Evolutionary conservation across 805 yeast species (phyloP).

Genomic region (Kregervanrija delftensis): DNA sequence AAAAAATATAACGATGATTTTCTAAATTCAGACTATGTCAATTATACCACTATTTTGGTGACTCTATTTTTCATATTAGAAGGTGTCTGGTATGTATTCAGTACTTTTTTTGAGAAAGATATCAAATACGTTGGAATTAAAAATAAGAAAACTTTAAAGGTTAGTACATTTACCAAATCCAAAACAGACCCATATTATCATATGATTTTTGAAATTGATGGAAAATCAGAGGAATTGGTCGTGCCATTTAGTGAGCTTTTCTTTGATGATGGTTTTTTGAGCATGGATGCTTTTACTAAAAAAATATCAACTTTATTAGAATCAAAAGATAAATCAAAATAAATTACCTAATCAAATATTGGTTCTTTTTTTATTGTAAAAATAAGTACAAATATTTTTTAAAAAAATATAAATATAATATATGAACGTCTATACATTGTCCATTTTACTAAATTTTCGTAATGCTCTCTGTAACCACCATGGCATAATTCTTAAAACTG

Average conservation of each 20-base stretch:
- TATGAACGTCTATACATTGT: slow-evolving; percentile 12
- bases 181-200: slow-evolving; percentile 40
- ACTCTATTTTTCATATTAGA: slow-evolving; percentile 33
- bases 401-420: neutral
- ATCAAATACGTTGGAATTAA: slow-evolving; percentile 41
- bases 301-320: slow-evolving; percentile 18
- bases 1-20: slow-evolving; percentile 38
- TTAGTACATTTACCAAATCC: slow-evolving; percentile 31
- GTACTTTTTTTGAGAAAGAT: slow-evolving; percentile 32
- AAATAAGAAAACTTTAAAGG: slow-evolving; percentile 28
- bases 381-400: neutral
- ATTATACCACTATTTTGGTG: slow-evolving; percentile 30
- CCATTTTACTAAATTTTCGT: slow-evolving; percentile 26
- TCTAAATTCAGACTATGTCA: slow-evolving; percentile 29
- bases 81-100: slow-evolving; percentile 28
- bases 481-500: slow-evolving; percentile 37
- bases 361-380: neutral
- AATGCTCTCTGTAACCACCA: slow-evolving; percentile 27
- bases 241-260: slow-evolving; percentile 37
- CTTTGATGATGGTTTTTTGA: slow-evolving; percentile 39
- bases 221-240: slow-evolving; percentile 11
- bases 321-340: slow-evolving; percentile 17
- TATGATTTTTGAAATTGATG: slow-evolving; percentile 27
- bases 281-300: slow-evolving; percentile 27
- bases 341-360: neutral